Evolutionary conservation across 495 filamentous ascomycete species (phyloP).

Genomic region (Annulohypoxylon moriforme): DNA sequence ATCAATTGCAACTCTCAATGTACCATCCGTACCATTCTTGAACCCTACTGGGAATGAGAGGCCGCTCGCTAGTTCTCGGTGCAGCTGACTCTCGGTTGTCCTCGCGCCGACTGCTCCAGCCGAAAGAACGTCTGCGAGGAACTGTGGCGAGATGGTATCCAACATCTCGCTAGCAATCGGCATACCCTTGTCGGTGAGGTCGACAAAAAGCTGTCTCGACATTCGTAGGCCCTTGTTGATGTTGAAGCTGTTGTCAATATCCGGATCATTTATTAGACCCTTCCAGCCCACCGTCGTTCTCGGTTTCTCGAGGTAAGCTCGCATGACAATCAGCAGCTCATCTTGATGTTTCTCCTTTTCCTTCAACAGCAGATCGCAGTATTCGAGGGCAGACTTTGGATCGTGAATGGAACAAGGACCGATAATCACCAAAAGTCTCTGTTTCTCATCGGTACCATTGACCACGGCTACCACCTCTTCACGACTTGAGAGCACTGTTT

Average conservation of each 20-base stretch:
- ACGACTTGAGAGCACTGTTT: slow-evolving; percentile 83
- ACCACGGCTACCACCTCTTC: slow-evolving; percentile 84
- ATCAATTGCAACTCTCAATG: slow-evolving; percentile 89
- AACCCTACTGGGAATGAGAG: slow-evolving; percentile 97
- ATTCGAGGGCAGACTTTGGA: slow-evolving; percentile 89
- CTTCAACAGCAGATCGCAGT: slow-evolving; percentile 84
- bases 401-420: slow-evolving; percentile 99
- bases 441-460: slow-evolving; percentile 77
- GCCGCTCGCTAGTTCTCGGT: slow-evolving; percentile 93
- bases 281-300: slow-evolving; percentile 99
- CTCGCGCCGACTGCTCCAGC: slow-evolving; percentile 94
- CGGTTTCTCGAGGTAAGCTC: slow-evolving; percentile 98
- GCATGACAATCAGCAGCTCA: slow-evolving; percentile 95
- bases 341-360: slow-evolving; percentile 90
- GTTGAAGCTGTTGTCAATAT: slow-evolving; percentile 98
- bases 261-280: slow-evolving; percentile 98
- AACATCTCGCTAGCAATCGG: slow-evolving; percentile 99
- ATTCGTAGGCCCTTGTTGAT: slow-evolving; percentile 96
- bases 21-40: slow-evolving; percentile 99
- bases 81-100: slow-evolving; percentile 95
- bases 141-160: slow-evolving; percentile 98
- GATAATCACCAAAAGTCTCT: slow-evolving; percentile 89
- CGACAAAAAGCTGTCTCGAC: slow-evolving; percentile 91
- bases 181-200: slow-evolving; percentile 94
- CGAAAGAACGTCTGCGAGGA: slow-evolving; percentile 91